Percentiles rank a stretch among this genome's conserved stretches.
Evolutionary conservation across 345 rosid genomes (phyloP).

Genomic region (Eucalyptus decipiens): DNA sequence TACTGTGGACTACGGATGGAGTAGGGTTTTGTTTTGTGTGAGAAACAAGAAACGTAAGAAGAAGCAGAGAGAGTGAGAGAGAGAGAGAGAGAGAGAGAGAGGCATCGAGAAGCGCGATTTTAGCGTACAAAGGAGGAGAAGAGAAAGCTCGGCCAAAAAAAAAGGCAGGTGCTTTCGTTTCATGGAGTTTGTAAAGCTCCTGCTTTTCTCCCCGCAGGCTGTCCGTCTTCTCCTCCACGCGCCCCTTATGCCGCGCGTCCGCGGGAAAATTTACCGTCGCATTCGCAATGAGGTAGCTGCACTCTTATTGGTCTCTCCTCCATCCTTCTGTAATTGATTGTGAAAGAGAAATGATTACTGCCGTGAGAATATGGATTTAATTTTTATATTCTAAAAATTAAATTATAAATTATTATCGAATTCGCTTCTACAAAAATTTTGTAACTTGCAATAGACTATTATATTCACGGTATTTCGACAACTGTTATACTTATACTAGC

Average conservation of each 20-base stretch:
- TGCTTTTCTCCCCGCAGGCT: background rate
- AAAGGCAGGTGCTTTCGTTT: background rate
- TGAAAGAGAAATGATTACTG: too few relatives aligned
- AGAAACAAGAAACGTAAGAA: background rate
- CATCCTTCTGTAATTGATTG: too few relatives aligned
- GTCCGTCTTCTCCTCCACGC: background rate
- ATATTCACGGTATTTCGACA: accelerated
- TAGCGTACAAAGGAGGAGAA: slow-evolving; percentile 24
- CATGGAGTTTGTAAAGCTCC: background rate
- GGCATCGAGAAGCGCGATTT: background rate
- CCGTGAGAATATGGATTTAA: too few relatives aligned
- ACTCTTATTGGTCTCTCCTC: background rate
- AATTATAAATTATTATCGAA: too few relatives aligned
- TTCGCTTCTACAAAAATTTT: accelerated
- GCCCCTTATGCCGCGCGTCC: background rate
- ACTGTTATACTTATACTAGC: accelerated
- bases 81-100: background rate
- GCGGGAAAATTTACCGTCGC: background rate
- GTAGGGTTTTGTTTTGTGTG: background rate
- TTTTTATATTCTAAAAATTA: too few relatives aligned
- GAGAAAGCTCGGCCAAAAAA: background rate
- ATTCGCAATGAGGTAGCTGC: background rate
- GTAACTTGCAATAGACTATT: accelerated
- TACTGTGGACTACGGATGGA: background rate
- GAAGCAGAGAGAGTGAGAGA: background rate